These are phyloP conservation scores for Diaporthe eres DNA, from an alignment of 2,329 filamentous ascomycete species.

Conservation along the genomic window DNA sequence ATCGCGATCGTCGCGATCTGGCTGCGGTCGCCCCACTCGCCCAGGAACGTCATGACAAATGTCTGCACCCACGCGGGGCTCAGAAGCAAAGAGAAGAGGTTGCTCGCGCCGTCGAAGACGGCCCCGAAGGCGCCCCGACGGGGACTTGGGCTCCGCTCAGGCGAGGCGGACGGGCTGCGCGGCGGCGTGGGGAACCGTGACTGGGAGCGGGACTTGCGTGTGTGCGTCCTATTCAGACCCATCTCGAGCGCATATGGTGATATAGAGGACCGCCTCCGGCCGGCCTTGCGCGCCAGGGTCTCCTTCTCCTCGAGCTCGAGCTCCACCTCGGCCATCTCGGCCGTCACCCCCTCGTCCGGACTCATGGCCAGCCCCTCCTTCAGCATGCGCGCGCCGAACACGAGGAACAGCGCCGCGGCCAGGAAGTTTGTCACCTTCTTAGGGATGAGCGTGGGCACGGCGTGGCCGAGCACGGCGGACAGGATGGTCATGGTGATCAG, in stretches of 20 bases:
- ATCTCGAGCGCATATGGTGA: slow-evolving; percentile 86
- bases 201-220: slow-evolving; percentile 78
- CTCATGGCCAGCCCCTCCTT: slow-evolving; percentile 91
- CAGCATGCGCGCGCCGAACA: slow-evolving; percentile 89
- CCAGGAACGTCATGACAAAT: slow-evolving; percentile 98
- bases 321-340: slow-evolving; percentile 98
- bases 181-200: slow-evolving; percentile 85
- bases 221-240: slow-evolving; percentile 71
- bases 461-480: slow-evolving; percentile 92
- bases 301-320: slow-evolving; percentile 95
- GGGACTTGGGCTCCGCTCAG: slow-evolving; percentile 72
- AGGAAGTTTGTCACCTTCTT: slow-evolving; percentile 92
- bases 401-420: slow-evolving; percentile 86
- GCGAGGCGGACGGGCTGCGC: slow-evolving; percentile 84
- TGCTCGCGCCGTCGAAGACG: slow-evolving; percentile 77
- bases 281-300: slow-evolving; percentile 77
- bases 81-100: slow-evolving; percentile 88
- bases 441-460: slow-evolving; percentile 89
- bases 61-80: slow-evolving; percentile 99
- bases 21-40: slow-evolving; percentile 97
- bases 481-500: slow-evolving; percentile 95
- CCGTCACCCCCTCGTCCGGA: slow-evolving; percentile 90
- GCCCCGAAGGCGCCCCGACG: slow-evolving; percentile 56
- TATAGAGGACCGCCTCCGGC: slow-evolving; percentile 76
- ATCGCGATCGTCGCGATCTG: slow-evolving; percentile 99